Evolutionary conservation across 805 yeast species (phyloP).

Genomic region (Starmerella geochares): DNA sequence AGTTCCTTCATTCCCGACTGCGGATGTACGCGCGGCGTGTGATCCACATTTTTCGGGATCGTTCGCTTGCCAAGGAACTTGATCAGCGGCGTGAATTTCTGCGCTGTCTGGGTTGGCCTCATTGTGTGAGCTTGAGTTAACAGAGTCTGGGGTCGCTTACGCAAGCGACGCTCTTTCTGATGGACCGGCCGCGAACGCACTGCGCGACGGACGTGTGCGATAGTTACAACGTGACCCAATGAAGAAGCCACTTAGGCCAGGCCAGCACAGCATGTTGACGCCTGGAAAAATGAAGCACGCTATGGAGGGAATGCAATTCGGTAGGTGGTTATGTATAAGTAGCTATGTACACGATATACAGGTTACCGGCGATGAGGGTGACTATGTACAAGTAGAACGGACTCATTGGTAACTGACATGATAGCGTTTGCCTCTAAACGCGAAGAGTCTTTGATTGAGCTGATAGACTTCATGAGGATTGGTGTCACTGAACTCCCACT

Average conservation of each 20-base stretch:
- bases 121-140: slow-evolving; percentile 1
- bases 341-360: slow-evolving; percentile 1
- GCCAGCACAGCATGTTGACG: too few relatives aligned
- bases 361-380: background rate
- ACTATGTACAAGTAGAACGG: background rate
- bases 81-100: slow-evolving; percentile 42
- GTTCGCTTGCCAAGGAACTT: slow-evolving; percentile 74
- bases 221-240: too few relatives aligned
- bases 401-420: slow-evolving; percentile 39
- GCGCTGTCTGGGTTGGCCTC: slow-evolving; percentile 10
- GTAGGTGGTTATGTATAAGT: background rate
- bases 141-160: background rate
- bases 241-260: too few relatives aligned
- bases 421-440: slow-evolving; percentile 91
- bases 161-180: too few relatives aligned
- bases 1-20: slow-evolving; percentile 34
- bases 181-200: too few relatives aligned
- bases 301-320: too few relatives aligned
- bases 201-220: too few relatives aligned
- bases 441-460: slow-evolving; percentile 81
- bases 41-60: slow-evolving; percentile 31
- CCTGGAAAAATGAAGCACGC: too few relatives aligned
- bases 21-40: slow-evolving; percentile 37
- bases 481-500: slow-evolving; percentile 86
- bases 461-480: slow-evolving; percentile 91